Conservation (phyloP, 495 filamentous ascomycete genomes). For the Acidiella bohemica region DNA sequence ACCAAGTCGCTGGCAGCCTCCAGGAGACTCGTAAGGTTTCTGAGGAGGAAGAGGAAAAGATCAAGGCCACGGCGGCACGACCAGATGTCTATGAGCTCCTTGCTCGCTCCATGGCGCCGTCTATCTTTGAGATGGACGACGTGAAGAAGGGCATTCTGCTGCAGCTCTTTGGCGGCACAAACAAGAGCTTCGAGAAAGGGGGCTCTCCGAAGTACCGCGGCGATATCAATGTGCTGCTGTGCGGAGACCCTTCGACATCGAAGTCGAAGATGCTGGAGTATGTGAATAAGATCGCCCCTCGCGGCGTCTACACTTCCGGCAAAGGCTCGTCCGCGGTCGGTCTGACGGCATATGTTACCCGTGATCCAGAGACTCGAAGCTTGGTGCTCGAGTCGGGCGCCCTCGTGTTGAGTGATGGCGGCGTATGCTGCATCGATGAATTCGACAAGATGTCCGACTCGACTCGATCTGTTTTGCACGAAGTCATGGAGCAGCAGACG, state of each 20-base stretch:
- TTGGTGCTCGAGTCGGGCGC: slow-evolving; percentile 94
- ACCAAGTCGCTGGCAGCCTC: slow-evolving; percentile 57
- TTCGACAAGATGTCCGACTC: slow-evolving; percentile 99
- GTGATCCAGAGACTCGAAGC: slow-evolving; percentile 87
- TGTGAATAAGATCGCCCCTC: slow-evolving; percentile 92
- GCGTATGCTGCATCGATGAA: slow-evolving; percentile 97
- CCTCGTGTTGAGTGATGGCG: slow-evolving; percentile 86
- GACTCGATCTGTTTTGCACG: slow-evolving; percentile 89
- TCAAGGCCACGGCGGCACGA: slow-evolving; percentile 65
- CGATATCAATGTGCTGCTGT: slow-evolving; percentile 92
- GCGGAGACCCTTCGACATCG: slow-evolving; percentile 89
- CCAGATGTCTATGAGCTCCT: slow-evolving; percentile 90
- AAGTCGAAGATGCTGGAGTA: slow-evolving; percentile 93
- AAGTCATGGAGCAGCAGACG: slow-evolving; percentile 99
- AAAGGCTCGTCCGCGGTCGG: slow-evolving; percentile 96
- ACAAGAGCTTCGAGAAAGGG: slow-evolving; percentile 94
- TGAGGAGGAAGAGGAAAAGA: slow-evolving; percentile 86
- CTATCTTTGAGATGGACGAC: slow-evolving; percentile 96
- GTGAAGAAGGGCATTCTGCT: slow-evolving; percentile 96
- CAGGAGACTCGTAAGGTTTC: slow-evolving; percentile 71
- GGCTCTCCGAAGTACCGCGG: slow-evolving; percentile 90
- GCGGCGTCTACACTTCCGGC: slow-evolving; percentile 92
- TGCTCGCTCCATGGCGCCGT: slow-evolving; percentile 80
- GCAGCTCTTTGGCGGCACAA: slow-evolving; percentile 95
- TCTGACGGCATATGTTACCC: slow-evolving; percentile 95